phyloP scores from a whole-genome alignment of 805 yeast genomes.

The Metschnikowia proteae region DNA sequence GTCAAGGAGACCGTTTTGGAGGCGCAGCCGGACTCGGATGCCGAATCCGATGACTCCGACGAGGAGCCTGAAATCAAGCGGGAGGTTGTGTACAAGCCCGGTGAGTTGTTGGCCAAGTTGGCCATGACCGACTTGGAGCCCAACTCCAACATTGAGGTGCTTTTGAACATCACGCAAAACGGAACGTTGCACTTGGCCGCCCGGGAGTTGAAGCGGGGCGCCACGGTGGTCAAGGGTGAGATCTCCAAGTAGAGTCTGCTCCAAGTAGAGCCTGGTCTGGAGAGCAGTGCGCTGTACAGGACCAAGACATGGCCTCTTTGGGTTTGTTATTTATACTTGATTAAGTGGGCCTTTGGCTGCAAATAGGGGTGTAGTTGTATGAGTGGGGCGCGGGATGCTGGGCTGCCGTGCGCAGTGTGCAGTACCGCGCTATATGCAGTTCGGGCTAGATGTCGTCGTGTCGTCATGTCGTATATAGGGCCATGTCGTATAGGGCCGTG shows the following conservation, averaged over 20 bases:
- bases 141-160: conserved; percentile 64
- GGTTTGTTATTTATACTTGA: too few relatives aligned
- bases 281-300: too few relatives aligned
- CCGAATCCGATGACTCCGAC: conserved; percentile 54
- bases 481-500: too few relatives aligned
- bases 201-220: conserved; percentile 60
- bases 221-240: conserved; percentile 56
- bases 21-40: conserved; percentile 45
- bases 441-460: too few relatives aligned
- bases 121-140: conserved; percentile 66
- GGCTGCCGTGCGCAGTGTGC: too few relatives aligned
- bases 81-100: conserved; percentile 70
- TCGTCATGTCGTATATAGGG: too few relatives aligned
- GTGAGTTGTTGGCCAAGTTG: conserved; percentile 72
- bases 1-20: conserved; percentile 80
- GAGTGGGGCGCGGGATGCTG: too few relatives aligned
- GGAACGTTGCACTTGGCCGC: conserved; percentile 63
- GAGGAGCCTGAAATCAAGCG: conserved; percentile 88
- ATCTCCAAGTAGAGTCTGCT: conserved; percentile 15
- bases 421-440: too few relatives aligned
- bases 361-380: too few relatives aligned
- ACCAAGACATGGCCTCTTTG: conserved; percentile 4
- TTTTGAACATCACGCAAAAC: conserved; percentile 60
- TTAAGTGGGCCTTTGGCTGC: too few relatives aligned
- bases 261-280: too few relatives aligned